These are phyloP conservation scores for Isabelozyma rhagii DNA, from an alignment of 805 yeast genomes.

Conservation along the genomic window DNA sequence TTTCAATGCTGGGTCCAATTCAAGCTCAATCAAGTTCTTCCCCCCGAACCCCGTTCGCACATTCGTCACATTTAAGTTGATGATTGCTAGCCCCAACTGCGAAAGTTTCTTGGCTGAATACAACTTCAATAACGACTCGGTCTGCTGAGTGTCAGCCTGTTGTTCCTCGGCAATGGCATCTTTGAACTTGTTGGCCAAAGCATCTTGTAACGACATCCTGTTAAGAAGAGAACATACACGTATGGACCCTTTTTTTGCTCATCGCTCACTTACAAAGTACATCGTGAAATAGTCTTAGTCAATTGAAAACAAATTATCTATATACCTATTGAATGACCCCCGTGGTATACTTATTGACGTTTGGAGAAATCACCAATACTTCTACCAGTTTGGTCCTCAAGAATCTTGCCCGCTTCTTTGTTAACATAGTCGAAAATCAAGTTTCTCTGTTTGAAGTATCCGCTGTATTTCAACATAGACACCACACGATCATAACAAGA, in stretches of 20 bases:
- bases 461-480: conserved; percentile 42
- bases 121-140: conserved; percentile 27
- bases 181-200: conserved; percentile 9
- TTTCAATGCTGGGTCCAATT: conserved; percentile 47
- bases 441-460: conserved; percentile 48
- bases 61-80: conserved; percentile 59
- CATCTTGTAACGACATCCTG: background rate
- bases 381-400: conserved; percentile 30
- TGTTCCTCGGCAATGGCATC: conserved; percentile 38
- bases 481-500: conserved; percentile 49
- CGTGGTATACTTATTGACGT: conserved; percentile 2
- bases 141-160: conserved; percentile 28
- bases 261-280: background rate
- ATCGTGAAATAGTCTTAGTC: background rate
- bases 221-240: background rate
- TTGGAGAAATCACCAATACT: conserved; percentile 20
- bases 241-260: background rate
- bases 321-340: conserved; percentile 2
- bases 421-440: conserved; percentile 33
- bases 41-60: conserved; percentile 81
- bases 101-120: conserved; percentile 65
- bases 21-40: conserved; percentile 61
- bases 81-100: conserved; percentile 68
- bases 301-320: background rate
- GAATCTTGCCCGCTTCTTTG: conserved; percentile 24